These are phyloP conservation scores for Phlyctochytrium bullatum DNA, from an alignment of 192 early-diverging fungal species.

Conservation along the genomic window DNA sequence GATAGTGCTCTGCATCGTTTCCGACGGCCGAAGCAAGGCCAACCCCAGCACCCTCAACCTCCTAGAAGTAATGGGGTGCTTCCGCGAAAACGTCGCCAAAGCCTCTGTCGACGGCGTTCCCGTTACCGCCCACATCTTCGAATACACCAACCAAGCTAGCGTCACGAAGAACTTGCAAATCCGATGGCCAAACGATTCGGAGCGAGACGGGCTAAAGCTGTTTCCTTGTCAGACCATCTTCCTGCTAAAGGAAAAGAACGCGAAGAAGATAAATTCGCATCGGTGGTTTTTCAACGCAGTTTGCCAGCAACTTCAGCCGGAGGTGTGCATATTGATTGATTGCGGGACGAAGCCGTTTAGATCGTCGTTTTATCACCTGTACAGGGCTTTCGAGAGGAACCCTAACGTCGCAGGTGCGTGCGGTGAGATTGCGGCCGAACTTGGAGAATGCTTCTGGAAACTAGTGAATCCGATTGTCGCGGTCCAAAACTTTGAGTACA, in stretches of 20 bases:
- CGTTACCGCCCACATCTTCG: conserved; percentile 82
- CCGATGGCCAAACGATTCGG: conserved; percentile 38
- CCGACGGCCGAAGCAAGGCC: conserved; percentile 76
- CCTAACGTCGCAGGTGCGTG: conserved; percentile 72
- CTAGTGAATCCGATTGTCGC: conserved; percentile 86
- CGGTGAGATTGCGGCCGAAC: conserved; percentile 69
- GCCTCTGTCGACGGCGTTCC: conserved; percentile 52
- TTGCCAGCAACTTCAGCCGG: conserved; percentile 59
- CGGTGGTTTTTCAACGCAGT: conserved; percentile 83
- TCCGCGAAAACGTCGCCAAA: conserved; percentile 54
- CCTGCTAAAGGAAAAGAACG: conserved; percentile 90
- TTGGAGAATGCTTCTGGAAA: conserved; percentile 57
- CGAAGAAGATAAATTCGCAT: conserved; percentile 81
- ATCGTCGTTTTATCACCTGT: conserved; percentile 52
- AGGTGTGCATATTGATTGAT: conserved; percentile 70
- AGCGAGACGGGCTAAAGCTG: conserved; percentile 19
- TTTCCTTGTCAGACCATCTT: conserved; percentile 71
- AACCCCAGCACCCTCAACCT: conserved; percentile 63
- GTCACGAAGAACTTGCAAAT: conserved; percentile 63
- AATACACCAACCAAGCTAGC: conserved; percentile 78
- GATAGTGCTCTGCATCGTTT: conserved; percentile 48
- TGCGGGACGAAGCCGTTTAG: conserved; percentile 72
- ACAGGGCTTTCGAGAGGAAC: conserved; percentile 64
- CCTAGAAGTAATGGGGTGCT: conserved; percentile 74
- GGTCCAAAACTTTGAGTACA: conserved; percentile 97